phyloP scores from a whole-genome alignment of 768 basidiomycete species.

The Boletales sp. region DNA sequence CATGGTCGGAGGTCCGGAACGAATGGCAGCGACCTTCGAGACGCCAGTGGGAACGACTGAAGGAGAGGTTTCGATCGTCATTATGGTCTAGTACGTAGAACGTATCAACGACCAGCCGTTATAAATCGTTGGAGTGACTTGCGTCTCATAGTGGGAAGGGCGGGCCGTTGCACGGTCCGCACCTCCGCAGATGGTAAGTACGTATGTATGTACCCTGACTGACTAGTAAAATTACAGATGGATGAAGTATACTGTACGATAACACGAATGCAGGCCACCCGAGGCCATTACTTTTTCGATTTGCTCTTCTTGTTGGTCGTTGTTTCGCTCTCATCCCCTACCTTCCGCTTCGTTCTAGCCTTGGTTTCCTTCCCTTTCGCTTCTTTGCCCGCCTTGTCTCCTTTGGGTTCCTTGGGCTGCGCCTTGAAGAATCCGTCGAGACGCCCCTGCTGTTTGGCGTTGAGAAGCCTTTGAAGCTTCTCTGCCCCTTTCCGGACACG shows the following conservation, averaged over 20 bases:
- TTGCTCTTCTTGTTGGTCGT: conserved; percentile 39
- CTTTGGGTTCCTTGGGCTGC: conserved; percentile 56
- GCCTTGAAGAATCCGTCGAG: conserved; percentile 93
- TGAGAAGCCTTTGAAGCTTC: conserved; percentile 83
- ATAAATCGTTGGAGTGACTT: no score
- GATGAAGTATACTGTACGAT: background rate
- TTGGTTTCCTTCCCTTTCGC: conserved; percentile 14
- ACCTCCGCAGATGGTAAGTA: no score
- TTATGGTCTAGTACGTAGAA: background rate
- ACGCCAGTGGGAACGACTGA: no score
- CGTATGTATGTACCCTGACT: no score
- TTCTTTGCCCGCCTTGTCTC: conserved; percentile 35
- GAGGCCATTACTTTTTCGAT: conserved; percentile 27
- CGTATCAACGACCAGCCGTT: no score
- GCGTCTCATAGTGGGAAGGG: no score
- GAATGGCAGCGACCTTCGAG: conserved; percentile 30
- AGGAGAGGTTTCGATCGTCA: conserved; percentile 14
- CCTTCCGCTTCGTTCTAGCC: conserved; percentile 21
- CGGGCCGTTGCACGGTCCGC: no score
- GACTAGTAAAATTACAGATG: conserved; percentile 2
- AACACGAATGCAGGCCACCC: no score
- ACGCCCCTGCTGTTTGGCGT: conserved; percentile 92
- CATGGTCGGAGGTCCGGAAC: conserved; percentile 62
- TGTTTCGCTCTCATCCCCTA: conserved; percentile 32
- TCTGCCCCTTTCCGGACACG: conserved; percentile 94